Conservation (phyloP, 2,329 filamentous ascomycete species). For the Fusarium brachygibbosum region DNA sequence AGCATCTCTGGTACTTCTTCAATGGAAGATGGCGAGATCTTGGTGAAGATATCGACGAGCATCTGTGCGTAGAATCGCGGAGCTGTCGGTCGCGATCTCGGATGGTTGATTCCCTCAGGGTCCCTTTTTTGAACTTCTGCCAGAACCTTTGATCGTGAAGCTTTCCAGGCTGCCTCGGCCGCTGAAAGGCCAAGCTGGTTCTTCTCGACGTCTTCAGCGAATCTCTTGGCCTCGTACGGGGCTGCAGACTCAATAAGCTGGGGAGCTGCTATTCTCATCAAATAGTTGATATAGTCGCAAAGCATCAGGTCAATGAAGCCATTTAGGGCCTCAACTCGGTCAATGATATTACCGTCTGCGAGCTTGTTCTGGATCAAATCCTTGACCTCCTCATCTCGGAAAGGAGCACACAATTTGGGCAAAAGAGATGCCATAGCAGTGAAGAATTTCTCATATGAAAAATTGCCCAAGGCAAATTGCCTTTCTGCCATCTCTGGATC, state of each 20-base stretch:
- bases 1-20: conserved; percentile 80
- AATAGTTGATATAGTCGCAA: conserved; percentile 86
- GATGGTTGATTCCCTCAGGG: conserved; percentile 74
- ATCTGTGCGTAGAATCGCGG: conserved; percentile 82
- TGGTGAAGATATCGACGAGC: conserved; percentile 81
- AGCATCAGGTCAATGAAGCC: conserved; percentile 82
- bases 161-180: conserved; percentile 76
- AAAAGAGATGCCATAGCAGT: conserved; percentile 79
- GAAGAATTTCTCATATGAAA: conserved; percentile 87
- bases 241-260: conserved; percentile 78
- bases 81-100: conserved; percentile 72
- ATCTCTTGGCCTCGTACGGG: conserved; percentile 80
- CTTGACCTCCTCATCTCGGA: conserved; percentile 82
- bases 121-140: conserved; percentile 77
- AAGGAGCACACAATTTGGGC: conserved; percentile 83
- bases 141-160: conserved; percentile 73
- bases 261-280: conserved; percentile 78
- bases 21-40: conserved; percentile 67
- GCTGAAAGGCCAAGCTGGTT: conserved; percentile 67
- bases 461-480: conserved; percentile 78
- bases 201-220: conserved; percentile 73
- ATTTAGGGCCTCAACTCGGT: conserved; percentile 80
- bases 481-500: conserved; percentile 78
- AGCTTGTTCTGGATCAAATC: conserved; percentile 74
- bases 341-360: conserved; percentile 74